These are phyloP conservation scores for Allium fistulosum DNA, from an alignment of 106 monocot species.

Conservation along the genomic window DNA sequence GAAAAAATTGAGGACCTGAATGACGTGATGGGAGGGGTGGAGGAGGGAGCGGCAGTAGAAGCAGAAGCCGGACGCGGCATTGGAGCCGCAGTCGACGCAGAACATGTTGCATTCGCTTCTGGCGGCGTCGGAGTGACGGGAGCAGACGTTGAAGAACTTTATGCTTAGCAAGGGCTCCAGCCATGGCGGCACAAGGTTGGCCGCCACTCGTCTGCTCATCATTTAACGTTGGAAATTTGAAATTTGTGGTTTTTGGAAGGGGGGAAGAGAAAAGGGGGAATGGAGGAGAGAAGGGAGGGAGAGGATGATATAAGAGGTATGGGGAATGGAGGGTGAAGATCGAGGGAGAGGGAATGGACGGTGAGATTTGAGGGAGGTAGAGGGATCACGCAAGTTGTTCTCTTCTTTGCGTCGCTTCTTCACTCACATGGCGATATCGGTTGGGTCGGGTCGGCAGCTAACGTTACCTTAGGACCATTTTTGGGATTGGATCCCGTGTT, in stretches of 20 bases:
- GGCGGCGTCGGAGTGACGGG: conserved; percentile 34
- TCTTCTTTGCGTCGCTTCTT: no score
- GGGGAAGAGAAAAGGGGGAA: not conserved
- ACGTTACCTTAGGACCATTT: no score
- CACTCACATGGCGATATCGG: no score
- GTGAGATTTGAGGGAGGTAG: not conserved
- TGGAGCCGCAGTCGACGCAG: conserved; percentile 41
- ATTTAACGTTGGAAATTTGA: no score
- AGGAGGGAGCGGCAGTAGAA: conserved; percentile 64
- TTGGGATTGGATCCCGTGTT: no score
- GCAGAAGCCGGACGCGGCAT: conserved; percentile 8
- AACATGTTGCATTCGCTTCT: conserved; percentile 70
- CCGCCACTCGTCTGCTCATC: not conserved
- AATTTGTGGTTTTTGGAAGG: no score
- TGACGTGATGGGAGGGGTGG: conserved; percentile 63
- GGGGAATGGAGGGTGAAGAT: conserved; percentile 6
- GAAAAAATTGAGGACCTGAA: conserved; percentile 36
- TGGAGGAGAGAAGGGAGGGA: not conserved
- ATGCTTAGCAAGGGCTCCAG: conserved; percentile 48
- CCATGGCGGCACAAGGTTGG: conserved; percentile 43
- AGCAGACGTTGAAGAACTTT: conserved; percentile 43
- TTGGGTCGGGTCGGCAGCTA: no score
- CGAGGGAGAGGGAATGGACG: conserved; percentile 6
- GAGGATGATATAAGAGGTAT: conserved; percentile 13
- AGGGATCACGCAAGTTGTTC: not conserved